phyloP scores from a whole-genome alignment of 2,329 filamentous ascomycete species.

The Boeremia exigua region DNA sequence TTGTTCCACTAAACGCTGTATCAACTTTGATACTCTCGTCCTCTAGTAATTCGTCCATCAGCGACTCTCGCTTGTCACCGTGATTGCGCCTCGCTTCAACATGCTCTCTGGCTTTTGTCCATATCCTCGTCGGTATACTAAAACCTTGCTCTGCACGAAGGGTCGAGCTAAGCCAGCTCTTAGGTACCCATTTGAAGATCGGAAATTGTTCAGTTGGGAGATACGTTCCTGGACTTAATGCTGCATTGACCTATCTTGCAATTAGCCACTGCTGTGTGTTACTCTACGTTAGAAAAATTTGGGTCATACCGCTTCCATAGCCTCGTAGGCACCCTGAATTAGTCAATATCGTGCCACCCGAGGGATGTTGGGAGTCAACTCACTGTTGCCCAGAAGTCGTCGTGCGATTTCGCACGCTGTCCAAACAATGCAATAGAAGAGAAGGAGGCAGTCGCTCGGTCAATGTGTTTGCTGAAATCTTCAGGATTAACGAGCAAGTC shows the following conservation, averaged over 20 bases:
- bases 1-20: conserved; percentile 18
- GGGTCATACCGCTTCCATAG: conserved; percentile 21
- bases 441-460: conserved; percentile 28
- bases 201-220: conserved; percentile 33
- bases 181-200: conserved; percentile 31
- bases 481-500: conserved; percentile 54
- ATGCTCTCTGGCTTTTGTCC: conserved; percentile 23
- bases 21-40: conserved; percentile 20
- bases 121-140: conserved; percentile 20
- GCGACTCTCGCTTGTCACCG: conserved; percentile 30
- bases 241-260: neutral
- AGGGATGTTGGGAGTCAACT: neutral
- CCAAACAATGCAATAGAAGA: conserved; percentile 28
- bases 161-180: conserved; percentile 21
- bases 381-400: conserved; percentile 35
- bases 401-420: conserved; percentile 24
- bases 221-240: conserved; percentile 29
- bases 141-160: conserved; percentile 24
- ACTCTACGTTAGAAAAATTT: neutral
- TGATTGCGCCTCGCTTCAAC: conserved; percentile 26
- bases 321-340: conserved; percentile 16
- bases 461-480: conserved; percentile 46
- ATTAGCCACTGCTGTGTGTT: neutral
- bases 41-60: conserved; percentile 36
- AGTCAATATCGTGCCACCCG: neutral